Evolutionary conservation across 1,139 yeast genomes (phyloP).

Genomic region (Scheffersomyces insectosa): DNA sequence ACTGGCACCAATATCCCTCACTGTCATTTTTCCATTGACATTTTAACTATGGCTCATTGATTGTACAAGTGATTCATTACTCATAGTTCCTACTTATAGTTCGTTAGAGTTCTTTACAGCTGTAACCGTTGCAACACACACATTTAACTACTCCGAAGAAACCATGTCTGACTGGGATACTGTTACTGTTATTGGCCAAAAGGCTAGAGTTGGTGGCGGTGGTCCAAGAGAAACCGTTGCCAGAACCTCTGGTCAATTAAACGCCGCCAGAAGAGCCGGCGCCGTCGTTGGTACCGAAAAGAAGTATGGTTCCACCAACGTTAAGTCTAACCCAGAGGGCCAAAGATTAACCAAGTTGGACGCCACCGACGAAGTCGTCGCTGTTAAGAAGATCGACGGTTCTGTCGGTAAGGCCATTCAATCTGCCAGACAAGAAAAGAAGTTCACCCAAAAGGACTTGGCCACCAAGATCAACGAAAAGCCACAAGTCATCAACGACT

Average conservation of each 20-base stretch:
- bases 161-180: conserved; percentile 80
- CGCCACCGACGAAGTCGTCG: conserved; percentile 89
- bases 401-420: conserved; percentile 87
- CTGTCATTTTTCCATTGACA: no score
- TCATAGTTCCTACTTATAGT: no score
- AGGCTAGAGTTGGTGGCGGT: conserved; percentile 83
- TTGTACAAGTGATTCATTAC: no score
- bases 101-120: no score
- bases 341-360: conserved; percentile 93
- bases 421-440: conserved; percentile 85
- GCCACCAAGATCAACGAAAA: conserved; percentile 95
- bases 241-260: conserved; percentile 71
- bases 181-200: conserved; percentile 84
- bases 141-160: not conserved
- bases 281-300: conserved; percentile 88
- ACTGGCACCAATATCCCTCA: no score
- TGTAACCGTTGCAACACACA: no score
- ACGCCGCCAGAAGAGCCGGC: conserved; percentile 93
- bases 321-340: conserved; percentile 78
- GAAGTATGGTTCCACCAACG: conserved; percentile 76
- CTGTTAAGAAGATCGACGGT: conserved; percentile 83
- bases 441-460: conserved; percentile 89
- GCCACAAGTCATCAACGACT: conserved; percentile 92
- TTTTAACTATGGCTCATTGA: no score
- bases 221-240: conserved; percentile 90